Conservation (phyloP, 805 yeast genomes). For the Kuraishia piskuri region DNA sequence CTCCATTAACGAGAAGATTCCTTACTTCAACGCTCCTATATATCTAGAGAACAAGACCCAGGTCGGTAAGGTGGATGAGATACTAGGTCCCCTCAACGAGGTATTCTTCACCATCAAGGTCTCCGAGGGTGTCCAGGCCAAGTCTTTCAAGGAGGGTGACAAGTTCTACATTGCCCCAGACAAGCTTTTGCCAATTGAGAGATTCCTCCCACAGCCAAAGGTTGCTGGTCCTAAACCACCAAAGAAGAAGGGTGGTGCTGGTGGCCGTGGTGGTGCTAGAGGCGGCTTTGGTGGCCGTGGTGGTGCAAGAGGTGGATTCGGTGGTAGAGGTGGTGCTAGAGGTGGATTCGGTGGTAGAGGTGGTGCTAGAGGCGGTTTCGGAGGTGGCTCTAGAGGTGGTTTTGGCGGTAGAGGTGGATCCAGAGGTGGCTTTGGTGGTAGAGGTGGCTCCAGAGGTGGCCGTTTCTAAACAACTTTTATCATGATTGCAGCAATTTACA, state of each 20-base stretch:
- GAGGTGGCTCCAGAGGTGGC: conserved; percentile 26
- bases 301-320: conserved; percentile 28
- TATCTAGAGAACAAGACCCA: conserved; percentile 93
- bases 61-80: conserved; percentile 97
- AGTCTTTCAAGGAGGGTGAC: conserved; percentile 90
- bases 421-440: conserved; percentile 33
- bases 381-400: conserved; percentile 25
- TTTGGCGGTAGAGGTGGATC: conserved; percentile 38
- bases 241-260: conserved; percentile 55
- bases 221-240: conserved; percentile 75
- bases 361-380: conserved; percentile 33
- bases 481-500: not conserved
- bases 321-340: conserved; percentile 34
- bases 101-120: conserved; percentile 97
- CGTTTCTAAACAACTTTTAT: not conserved
- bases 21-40: conserved; percentile 98
- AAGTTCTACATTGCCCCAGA: conserved; percentile 94
- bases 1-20: conserved; percentile 87
- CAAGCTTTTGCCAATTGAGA: conserved; percentile 88
- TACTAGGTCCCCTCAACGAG: conserved; percentile 94
- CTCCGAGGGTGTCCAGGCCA: conserved; percentile 91
- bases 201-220: conserved; percentile 96
- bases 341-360: conserved; percentile 31
- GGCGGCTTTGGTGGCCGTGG: conserved; percentile 35
- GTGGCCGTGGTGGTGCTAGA: conserved; percentile 39